phyloP scores from a whole-genome alignment of 1,284 basidiomycete species.

The Boletus semigastroideus region DNA sequence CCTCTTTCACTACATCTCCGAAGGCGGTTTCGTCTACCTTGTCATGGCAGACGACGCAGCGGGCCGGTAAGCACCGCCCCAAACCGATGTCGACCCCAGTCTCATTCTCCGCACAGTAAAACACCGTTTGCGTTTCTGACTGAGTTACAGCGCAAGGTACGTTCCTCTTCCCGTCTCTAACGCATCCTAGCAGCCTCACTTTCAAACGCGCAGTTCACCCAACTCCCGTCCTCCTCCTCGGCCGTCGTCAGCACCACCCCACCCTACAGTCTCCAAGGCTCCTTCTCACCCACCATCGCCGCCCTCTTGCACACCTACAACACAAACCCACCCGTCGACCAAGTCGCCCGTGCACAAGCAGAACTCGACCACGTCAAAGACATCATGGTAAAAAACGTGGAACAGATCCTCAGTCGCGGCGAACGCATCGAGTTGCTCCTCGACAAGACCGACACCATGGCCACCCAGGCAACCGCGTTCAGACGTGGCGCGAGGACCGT shows the following conservation, averaged over 20 bases:
- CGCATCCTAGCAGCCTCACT: neutral
- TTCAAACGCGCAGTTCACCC: slow-evolving; percentile 53
- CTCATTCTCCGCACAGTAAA: slow-evolving; percentile 46
- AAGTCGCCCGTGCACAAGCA: slow-evolving; percentile 84
- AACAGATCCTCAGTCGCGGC: slow-evolving; percentile 90
- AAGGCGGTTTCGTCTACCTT: slow-evolving; percentile 83
- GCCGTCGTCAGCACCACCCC: slow-evolving; percentile 41
- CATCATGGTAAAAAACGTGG: slow-evolving; percentile 97
- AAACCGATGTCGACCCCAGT: neutral
- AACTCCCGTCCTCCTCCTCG: slow-evolving; percentile 50
- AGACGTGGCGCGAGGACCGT: slow-evolving; percentile 85
- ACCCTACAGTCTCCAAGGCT: slow-evolving; percentile 65
- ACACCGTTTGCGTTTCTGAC: slow-evolving; percentile 94
- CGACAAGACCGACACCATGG: slow-evolving; percentile 96
- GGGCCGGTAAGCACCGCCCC: slow-evolving; percentile 58
- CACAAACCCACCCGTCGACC: slow-evolving; percentile 87
- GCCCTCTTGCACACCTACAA: slow-evolving; percentile 86
- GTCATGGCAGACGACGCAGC: slow-evolving; percentile 93
- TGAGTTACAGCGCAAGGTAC: slow-evolving; percentile 78
- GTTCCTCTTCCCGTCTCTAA: slow-evolving; percentile 1
- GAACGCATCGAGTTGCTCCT: slow-evolving; percentile 96
- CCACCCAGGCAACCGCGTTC: slow-evolving; percentile 95
- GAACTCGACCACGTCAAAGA: slow-evolving; percentile 95
- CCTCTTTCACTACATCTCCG: slow-evolving; percentile 93
- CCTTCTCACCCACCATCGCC: slow-evolving; percentile 64